phyloP scores from a whole-genome alignment of 2,329 filamentous ascomycete species.

The Magnaporthiopsis rhizophila region DNA sequence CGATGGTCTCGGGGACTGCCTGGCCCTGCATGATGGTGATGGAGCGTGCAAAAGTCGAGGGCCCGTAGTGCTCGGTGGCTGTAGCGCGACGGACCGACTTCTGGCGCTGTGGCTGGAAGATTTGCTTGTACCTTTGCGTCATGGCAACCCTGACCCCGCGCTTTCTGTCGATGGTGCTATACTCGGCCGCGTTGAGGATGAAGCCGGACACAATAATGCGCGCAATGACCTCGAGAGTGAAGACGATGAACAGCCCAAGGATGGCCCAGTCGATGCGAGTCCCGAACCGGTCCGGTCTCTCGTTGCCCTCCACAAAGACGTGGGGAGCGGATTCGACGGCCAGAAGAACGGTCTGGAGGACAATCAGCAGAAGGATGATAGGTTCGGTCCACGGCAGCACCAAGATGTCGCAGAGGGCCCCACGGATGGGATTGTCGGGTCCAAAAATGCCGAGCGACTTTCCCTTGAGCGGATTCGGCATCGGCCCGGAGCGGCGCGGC shows the following conservation, averaged over 20 bases:
- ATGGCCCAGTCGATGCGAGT: constrained; percentile 71
- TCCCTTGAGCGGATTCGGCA: constrained; percentile 74
- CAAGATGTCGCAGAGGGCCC: constrained; percentile 70
- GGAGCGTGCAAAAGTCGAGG: constrained; percentile 63
- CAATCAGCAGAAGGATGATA: constrained; percentile 75
- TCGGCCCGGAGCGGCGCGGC: constrained; percentile 26
- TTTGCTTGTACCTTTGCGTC: constrained; percentile 63
- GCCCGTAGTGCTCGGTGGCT: constrained; percentile 34
- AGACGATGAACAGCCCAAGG: constrained; percentile 76
- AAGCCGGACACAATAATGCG: constrained; percentile 91
- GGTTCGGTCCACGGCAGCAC: constrained; percentile 85
- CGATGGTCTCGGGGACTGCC: constrained; percentile 52
- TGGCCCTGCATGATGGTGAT: constrained; percentile 69
- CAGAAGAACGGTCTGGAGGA: constrained; percentile 81
- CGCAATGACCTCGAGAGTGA: constrained; percentile 76
- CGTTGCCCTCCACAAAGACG: constrained; percentile 56
- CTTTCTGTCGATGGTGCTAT: constrained; percentile 79
- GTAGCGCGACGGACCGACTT: constrained; percentile 52
- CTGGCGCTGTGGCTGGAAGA: constrained; percentile 77
- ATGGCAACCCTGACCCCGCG: constrained; percentile 67
- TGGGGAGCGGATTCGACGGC: constrained; percentile 71
- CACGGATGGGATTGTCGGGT: constrained; percentile 65
- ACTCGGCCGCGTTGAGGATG: constrained; percentile 81
- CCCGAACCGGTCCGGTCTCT: constrained; percentile 59
- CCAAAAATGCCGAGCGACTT: constrained; percentile 80